These are phyloP conservation scores for Aureobasidium subglaciale DNA, from an alignment of 2,329 filamentous ascomycete genomes.

Conservation along the genomic window DNA sequence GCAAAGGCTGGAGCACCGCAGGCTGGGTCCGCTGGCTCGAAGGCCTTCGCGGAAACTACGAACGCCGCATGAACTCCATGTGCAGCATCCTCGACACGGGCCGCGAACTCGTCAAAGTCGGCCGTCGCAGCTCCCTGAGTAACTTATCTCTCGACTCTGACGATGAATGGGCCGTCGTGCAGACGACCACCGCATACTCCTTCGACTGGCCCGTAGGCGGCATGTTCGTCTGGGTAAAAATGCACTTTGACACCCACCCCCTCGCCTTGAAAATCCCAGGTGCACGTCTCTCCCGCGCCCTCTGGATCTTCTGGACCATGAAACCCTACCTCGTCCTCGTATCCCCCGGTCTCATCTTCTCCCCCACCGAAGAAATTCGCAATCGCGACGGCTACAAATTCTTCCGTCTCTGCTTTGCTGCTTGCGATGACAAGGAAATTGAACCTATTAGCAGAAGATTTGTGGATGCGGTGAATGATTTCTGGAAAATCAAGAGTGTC, in stretches of 20 bases:
- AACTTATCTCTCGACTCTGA: constrained; percentile 29
- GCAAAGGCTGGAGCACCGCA: constrained; percentile 64
- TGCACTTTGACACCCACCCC: constrained; percentile 67
- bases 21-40: constrained; percentile 91
- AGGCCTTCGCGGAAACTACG: constrained; percentile 75
- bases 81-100: constrained; percentile 64
- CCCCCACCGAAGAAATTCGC: constrained; percentile 54
- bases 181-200: constrained; percentile 65
- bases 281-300: constrained; percentile 52
- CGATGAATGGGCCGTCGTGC: constrained; percentile 66
- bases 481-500: constrained; percentile 68
- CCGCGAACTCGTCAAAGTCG: constrained; percentile 57
- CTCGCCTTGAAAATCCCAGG: constrained; percentile 50
- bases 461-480: constrained; percentile 60
- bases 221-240: constrained; percentile 83
- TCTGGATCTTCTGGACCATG: constrained; percentile 65
- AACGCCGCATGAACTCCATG: constrained; percentile 78
- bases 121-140: constrained; percentile 33
- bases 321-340: constrained; percentile 64
- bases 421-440: constrained; percentile 66
- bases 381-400: constrained; percentile 60
- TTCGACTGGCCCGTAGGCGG: constrained; percentile 78
- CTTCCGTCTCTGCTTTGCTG: constrained; percentile 76
- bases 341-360: constrained; percentile 67
- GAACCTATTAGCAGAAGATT: constrained; percentile 56